phyloP scores from a whole-genome alignment of 202 grass and related monocot genomes.

The Tripidium arundinaceum region DNA sequence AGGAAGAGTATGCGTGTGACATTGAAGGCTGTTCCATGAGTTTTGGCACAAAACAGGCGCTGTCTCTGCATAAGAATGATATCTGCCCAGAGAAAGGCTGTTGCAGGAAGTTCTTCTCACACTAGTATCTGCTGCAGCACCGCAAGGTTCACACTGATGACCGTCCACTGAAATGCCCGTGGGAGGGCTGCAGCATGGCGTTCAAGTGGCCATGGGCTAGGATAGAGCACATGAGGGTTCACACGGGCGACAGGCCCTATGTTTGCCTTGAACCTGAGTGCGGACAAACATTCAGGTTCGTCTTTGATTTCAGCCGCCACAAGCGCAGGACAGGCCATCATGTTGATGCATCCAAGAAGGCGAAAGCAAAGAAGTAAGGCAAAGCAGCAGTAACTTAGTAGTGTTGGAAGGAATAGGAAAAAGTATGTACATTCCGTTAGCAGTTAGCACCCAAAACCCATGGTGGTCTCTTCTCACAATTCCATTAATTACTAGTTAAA shows the following conservation, averaged over 20 bases:
- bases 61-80: constrained; percentile 66
- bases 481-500: neutral
- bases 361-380: constrained; percentile 17
- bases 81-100: constrained; percentile 75
- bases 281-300: constrained; percentile 85
- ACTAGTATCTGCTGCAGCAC: constrained; percentile 86
- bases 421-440: constrained; percentile 37
- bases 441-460: neutral
- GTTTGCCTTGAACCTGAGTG: constrained; percentile 74
- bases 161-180: constrained; percentile 64
- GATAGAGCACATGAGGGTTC: constrained; percentile 92
- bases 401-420: constrained; percentile 4
- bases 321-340: constrained; percentile 60
- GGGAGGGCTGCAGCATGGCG: constrained; percentile 76
- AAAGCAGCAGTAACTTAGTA: neutral
- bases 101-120: constrained; percentile 79
- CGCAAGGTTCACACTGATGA: constrained; percentile 85
- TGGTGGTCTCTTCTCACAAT: constrained; percentile 9
- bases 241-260: constrained; percentile 91
- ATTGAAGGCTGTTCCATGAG: constrained; percentile 81
- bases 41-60: constrained; percentile 61
- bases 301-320: constrained; percentile 93
- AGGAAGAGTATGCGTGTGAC: constrained; percentile 42
- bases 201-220: constrained; percentile 99
- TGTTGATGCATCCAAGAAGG: constrained; percentile 35